A percentile compares a stretch with the other conserved stretches of the same genome.
These are phyloP conservation scores for Fusarium acutatum DNA, from an alignment of 2,329 filamentous ascomycete genomes.

Conservation along the genomic window DNA sequence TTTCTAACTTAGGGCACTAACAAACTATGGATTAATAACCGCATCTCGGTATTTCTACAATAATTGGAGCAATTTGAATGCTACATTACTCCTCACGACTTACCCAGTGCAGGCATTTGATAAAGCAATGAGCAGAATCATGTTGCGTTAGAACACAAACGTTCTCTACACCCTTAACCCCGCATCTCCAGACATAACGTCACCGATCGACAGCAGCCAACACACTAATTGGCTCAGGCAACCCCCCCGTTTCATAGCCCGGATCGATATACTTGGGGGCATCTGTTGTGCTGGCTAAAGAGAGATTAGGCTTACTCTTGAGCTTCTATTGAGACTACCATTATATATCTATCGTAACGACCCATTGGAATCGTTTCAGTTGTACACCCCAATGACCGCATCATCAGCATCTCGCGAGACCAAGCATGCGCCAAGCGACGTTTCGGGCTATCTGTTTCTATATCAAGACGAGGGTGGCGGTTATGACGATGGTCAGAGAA, in stretches of 20 bases:
- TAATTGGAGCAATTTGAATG: too few relatives aligned
- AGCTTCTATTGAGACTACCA: neutral
- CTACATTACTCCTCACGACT: neutral
- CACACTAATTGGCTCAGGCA: neutral
- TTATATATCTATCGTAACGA: neutral
- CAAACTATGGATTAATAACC: too few relatives aligned
- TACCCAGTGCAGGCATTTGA: neutral
- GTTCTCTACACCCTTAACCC: neutral
- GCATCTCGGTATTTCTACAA: too few relatives aligned
- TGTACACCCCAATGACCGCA: neutral
- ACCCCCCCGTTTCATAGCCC: neutral
- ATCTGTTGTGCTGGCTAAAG: neutral
- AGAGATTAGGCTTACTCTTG: neutral
- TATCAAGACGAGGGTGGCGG: neutral
- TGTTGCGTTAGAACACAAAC: neutral
- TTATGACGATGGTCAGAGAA: neutral
- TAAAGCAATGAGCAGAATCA: neutral
- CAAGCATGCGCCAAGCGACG: neutral
- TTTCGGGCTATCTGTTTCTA: neutral
- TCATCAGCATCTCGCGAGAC: neutral
- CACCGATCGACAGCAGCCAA: neutral
- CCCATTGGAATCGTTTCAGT: neutral
- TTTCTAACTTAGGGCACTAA: too few relatives aligned
- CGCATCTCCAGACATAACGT: neutral
- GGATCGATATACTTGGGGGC: neutral